These are phyloP conservation scores for Monosporozyma siamensis DNA, from an alignment of 805 yeast genomes.

Conservation along the genomic window DNA sequence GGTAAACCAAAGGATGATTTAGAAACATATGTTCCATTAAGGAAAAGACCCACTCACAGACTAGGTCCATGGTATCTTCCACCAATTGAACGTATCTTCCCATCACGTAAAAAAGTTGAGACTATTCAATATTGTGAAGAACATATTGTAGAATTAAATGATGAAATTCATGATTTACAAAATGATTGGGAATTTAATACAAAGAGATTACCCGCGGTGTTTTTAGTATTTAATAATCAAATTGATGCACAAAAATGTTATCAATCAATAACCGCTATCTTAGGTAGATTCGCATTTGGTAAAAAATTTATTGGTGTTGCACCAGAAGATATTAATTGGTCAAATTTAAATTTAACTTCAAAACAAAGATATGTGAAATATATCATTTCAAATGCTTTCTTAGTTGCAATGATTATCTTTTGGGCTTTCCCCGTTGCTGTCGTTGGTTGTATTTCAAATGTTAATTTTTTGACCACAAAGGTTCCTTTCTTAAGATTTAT, in stretches of 20 bases:
- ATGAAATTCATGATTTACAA: conserved; percentile 53
- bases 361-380: conserved; percentile 49
- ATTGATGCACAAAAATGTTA: conserved; percentile 81
- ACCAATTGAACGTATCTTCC: conserved; percentile 29
- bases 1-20: conserved; percentile 52
- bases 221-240: conserved; percentile 74
- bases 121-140: conserved; percentile 68
- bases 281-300: conserved; percentile 33
- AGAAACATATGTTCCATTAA: conserved; percentile 51
- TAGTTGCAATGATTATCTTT: conserved; percentile 63
- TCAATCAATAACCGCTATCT: conserved; percentile 62
- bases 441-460: conserved; percentile 87
- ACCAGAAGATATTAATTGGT: conserved; percentile 84
- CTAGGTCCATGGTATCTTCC: conserved; percentile 37
- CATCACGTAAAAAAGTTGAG: conserved; percentile 72
- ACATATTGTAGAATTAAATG: conserved; percentile 57
- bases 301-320: conserved; percentile 51
- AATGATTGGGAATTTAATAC: conserved; percentile 37
- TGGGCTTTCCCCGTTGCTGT: conserved; percentile 99
- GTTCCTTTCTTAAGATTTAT: conserved; percentile 71
- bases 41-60: conserved; percentile 79
- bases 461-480: conserved; percentile 59
- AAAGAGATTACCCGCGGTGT: conserved; percentile 56
- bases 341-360: conserved; percentile 52
- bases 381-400: conserved; percentile 50